phyloP scores from a whole-genome alignment of 1,284 basidiomycete genomes.

The Tremellales sp. region DNA sequence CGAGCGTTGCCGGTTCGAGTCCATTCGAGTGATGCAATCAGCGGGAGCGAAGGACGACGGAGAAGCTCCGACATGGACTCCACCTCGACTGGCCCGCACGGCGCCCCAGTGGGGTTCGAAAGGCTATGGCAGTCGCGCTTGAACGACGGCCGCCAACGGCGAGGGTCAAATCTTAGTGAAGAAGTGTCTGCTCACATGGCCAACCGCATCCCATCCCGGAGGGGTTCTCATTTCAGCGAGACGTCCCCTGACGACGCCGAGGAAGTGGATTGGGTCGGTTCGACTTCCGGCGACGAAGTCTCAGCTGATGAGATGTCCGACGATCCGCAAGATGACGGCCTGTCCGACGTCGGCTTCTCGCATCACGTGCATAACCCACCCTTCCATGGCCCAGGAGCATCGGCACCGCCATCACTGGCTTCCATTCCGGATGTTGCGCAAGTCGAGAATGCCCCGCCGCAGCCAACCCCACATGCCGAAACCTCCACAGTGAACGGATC shows the following conservation, averaged over 20 bases:
- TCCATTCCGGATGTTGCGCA: slow-evolving; percentile 19
- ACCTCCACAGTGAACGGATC: too few species aligned
- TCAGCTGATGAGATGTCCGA: too few species aligned
- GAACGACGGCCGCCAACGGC: slow-evolving; percentile 10
- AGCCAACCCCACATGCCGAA: too few species aligned
- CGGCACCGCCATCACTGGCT: slow-evolving; percentile 11
- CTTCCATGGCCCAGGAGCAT: slow-evolving; percentile 5
- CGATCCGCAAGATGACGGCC: too few species aligned
- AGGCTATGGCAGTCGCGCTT: slow-evolving; percentile 13
- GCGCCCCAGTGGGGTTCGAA: background rate
- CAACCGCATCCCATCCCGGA: background rate
- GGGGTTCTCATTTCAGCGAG: background rate
- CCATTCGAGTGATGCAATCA: background rate
- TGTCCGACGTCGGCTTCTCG: slow-evolving; percentile 32
- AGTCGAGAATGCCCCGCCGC: background rate
- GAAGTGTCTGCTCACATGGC: slow-evolving; percentile 11
- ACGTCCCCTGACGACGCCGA: slow-evolving; percentile 28
- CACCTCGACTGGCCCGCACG: background rate
- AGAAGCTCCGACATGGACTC: background rate
- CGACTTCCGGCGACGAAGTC: too few species aligned
- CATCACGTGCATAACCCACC: slow-evolving; percentile 20
- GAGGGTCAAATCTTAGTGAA: slow-evolving; percentile 29
- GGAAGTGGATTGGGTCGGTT: slow-evolving; percentile 43
- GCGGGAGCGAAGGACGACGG: slow-evolving; percentile 1
- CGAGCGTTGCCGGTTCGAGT: too few species aligned